Conservation (phyloP, 2,329 filamentous ascomycete genomes). For the Metarhizium album region DNA sequence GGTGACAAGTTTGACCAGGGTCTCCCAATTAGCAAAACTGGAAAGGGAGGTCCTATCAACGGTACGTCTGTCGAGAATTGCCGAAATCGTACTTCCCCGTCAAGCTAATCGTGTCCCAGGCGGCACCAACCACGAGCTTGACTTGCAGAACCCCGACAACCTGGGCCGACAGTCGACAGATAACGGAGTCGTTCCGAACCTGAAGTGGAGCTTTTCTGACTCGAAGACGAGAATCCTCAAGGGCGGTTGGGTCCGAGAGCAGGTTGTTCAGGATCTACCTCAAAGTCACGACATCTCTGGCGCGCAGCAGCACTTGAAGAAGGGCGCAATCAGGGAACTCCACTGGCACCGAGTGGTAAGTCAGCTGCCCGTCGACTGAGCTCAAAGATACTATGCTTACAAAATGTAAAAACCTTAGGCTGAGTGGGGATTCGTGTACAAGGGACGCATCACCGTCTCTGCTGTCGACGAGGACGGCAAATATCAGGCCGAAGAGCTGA, state of each 20-base stretch:
- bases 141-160: slow-evolving; percentile 53
- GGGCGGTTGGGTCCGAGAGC: slow-evolving; percentile 56
- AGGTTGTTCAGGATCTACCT: slow-evolving; percentile 56
- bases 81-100: slow-evolving; percentile 37
- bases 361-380: slow-evolving; percentile 10
- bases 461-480: slow-evolving; percentile 52
- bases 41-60: slow-evolving; percentile 46
- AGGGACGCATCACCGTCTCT: slow-evolving; percentile 45
- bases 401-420: slow-evolving; percentile 43
- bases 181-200: slow-evolving; percentile 51
- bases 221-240: slow-evolving; percentile 51
- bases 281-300: slow-evolving; percentile 55
- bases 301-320: slow-evolving; percentile 57
- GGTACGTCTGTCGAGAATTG: slow-evolving; percentile 29
- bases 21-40: slow-evolving; percentile 44
- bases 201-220: slow-evolving; percentile 61
- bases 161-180: slow-evolving; percentile 52
- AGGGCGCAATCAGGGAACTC: slow-evolving; percentile 54
- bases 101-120: slow-evolving; percentile 27
- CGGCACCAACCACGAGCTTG: slow-evolving; percentile 51
- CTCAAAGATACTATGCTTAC: background rate
- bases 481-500: slow-evolving; percentile 42
- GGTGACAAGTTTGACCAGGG: slow-evolving; percentile 34
- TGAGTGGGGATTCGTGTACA: slow-evolving; percentile 55
- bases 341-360: slow-evolving; percentile 58